Evolutionary conservation across 139 green algal species (phyloP), one percentile per base, ranked within the genome.

Genomic region (Closterium sp.): DNA sequence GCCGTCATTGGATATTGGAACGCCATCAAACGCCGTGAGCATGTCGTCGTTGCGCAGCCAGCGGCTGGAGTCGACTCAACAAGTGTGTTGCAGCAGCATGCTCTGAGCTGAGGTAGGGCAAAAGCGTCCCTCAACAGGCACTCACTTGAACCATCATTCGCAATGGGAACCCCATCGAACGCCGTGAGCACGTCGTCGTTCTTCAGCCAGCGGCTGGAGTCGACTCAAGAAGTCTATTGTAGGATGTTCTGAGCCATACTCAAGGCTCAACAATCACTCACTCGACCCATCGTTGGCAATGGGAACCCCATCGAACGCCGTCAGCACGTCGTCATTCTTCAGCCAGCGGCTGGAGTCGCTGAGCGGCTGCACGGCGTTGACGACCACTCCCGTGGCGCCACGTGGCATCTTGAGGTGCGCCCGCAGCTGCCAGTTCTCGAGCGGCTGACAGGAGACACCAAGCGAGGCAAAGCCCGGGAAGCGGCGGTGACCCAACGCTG

Each of bases 391-490:
- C 28, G 91, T 96, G 87, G 92, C 89, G 45, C 94, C 93, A 19
- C 31, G 86, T 10, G 11, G 31, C 95, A 98, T 96, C 50, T 94
- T 93, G 86, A 97, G 94, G 2, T 95, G 92, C 1, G 32, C 32
- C 3, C 96, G 89, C 91, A 98, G 94, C 92, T 97, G 94, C 27
- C 89, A 88, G 92, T 97, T 97, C 94, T 97, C 96, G 91, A 97
- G 91, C 85, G 94, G 95, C 89, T 97, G 96, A 50, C 96, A 97
- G 90, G 95, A 87, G 24, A 97, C 91, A 22, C 96, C 96, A 34
- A 98, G 94, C 2, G 90, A 94, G 92, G 93, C 96, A 94, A 97
- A 97, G 28, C 96, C 91, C 32, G 70, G 29, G 42, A 94, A 95
- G 32, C 31, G 38, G 31, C 89, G 32, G 62, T 89, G 45, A 3